These are phyloP conservation scores for Epichloe bromicola DNA, from an alignment of 2,329 filamentous ascomycete genomes.

Conservation along the genomic window DNA sequence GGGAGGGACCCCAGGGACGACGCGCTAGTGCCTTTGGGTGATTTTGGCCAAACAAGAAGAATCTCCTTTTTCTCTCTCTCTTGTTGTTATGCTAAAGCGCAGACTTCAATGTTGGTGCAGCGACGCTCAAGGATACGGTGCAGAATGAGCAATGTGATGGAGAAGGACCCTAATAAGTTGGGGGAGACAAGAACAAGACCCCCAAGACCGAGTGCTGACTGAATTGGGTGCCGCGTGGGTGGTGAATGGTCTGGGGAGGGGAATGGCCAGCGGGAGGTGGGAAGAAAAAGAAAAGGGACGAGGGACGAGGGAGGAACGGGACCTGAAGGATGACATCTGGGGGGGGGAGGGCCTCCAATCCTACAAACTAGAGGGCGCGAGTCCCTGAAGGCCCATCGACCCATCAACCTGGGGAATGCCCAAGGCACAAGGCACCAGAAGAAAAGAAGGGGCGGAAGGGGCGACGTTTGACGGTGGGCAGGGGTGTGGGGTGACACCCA, in stretches of 20 bases:
- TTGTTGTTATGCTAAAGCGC: neutral
- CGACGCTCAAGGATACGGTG: neutral
- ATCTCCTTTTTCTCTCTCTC: neutral
- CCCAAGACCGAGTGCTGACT: too few species aligned
- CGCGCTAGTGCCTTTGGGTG: slow-evolving; percentile 12
- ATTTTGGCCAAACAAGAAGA: neutral
- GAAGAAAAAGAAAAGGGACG: neutral
- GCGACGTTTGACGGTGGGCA: neutral
- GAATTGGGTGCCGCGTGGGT: neutral
- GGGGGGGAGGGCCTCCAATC: neutral
- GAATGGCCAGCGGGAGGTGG: neutral
- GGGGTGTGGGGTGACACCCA: slow-evolving; percentile 3
- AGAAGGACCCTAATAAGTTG: too few species aligned
- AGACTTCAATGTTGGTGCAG: neutral
- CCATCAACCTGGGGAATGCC: slow-evolving; percentile 2
- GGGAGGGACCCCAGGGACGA: slow-evolving; percentile 17
- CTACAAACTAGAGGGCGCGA: neutral
- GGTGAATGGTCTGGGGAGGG: neutral
- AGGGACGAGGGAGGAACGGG: neutral
- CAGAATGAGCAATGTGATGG: neutral
- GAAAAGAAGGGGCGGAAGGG: slow-evolving; percentile 2
- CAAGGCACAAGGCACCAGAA: neutral
- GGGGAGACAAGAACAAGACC: too few species aligned
- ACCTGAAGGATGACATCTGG: neutral
- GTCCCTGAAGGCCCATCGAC: slow-evolving; percentile 1